A percentile compares a stretch with the other conserved stretches of the same genome.
phyloP scores from a whole-genome alignment of 345 rosid genomes.

The Syzygium grande region DNA sequence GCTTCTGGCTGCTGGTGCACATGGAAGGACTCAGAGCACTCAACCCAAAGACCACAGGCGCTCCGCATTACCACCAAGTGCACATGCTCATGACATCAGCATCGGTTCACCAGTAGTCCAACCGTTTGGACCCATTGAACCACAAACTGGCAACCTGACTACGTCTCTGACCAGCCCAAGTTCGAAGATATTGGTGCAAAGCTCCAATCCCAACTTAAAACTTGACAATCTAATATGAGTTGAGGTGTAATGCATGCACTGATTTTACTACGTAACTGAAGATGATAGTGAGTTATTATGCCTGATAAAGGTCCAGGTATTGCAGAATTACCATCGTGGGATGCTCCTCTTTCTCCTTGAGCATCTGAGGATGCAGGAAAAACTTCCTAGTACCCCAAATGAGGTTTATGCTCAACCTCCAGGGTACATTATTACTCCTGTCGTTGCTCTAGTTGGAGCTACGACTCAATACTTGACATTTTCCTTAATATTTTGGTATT shows the following conservation, averaged over 20 bases:
- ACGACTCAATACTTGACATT: neutral
- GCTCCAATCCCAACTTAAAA: neutral
- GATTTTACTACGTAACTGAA: neutral
- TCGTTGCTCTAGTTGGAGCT: neutral
- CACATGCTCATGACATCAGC: neutral
- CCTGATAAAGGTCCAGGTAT: neutral
- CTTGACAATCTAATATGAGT: accelerated
- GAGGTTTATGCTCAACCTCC: neutral
- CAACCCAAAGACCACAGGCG: neutral
- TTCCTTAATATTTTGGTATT: neutral
- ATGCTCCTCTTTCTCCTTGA: neutral
- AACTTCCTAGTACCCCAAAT: neutral
- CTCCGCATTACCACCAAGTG: neutral
- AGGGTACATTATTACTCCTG: neutral
- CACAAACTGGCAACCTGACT: neutral
- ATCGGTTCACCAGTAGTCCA: neutral
- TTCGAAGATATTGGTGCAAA: neutral
- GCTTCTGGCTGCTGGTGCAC: neutral
- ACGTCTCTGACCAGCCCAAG: neutral
- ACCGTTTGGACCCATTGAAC: neutral
- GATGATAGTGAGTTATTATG: too few species aligned
- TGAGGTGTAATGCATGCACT: neutral
- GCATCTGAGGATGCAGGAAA: neutral
- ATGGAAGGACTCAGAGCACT: neutral
- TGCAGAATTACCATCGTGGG: neutral